Percentiles rank a stretch among this genome's conserved stretches.
phyloP scores from a whole-genome alignment of 2,329 filamentous ascomycete species.

The Ophiocordyceps unilateralis region DNA sequence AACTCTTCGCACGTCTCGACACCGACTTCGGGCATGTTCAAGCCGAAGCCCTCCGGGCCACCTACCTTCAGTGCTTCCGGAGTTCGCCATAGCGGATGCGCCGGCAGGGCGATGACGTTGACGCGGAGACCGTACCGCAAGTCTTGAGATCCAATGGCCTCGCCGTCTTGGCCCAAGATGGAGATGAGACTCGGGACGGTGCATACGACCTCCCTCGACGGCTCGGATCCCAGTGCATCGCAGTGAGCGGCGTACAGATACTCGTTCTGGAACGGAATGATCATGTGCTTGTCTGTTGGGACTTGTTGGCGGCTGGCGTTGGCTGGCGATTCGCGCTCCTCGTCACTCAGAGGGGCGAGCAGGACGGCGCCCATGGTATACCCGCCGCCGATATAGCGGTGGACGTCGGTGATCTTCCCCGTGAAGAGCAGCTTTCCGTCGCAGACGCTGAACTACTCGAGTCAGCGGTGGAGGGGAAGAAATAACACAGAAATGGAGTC shows the following conservation, averaged over 20 bases:
- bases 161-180: slow-evolving; percentile 23
- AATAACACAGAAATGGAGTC: too few relatives aligned
- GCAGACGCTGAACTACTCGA: slow-evolving; percentile 11
- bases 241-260: slow-evolving; percentile 19
- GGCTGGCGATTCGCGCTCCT: slow-evolving; percentile 11
- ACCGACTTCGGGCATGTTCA: slow-evolving; percentile 1
- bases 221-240: slow-evolving; percentile 13
- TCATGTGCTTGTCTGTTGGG: slow-evolving; percentile 13
- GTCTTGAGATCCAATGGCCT: slow-evolving; percentile 31
- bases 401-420: slow-evolving; percentile 22
- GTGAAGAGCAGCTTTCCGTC: slow-evolving; percentile 19
- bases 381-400: slow-evolving; percentile 19
- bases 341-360: slow-evolving; percentile 13
- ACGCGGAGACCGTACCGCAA: slow-evolving; percentile 32
- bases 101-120: slow-evolving; percentile 29
- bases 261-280: slow-evolving; percentile 25
- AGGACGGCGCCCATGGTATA: slow-evolving; percentile 23
- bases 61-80: slow-evolving; percentile 16
- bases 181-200: slow-evolving; percentile 20
- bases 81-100: slow-evolving; percentile 31
- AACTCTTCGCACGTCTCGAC: slow-evolving; percentile 5
- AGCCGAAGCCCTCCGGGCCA: slow-evolving; percentile 16
- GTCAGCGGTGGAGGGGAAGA: too few relatives aligned
- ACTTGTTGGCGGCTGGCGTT: slow-evolving; percentile 3
- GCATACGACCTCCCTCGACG: slow-evolving; percentile 13